Evolutionary conservation across 1,139 yeast genomes (phyloP).

Genomic region (Tardiomyces digboiensis): DNA sequence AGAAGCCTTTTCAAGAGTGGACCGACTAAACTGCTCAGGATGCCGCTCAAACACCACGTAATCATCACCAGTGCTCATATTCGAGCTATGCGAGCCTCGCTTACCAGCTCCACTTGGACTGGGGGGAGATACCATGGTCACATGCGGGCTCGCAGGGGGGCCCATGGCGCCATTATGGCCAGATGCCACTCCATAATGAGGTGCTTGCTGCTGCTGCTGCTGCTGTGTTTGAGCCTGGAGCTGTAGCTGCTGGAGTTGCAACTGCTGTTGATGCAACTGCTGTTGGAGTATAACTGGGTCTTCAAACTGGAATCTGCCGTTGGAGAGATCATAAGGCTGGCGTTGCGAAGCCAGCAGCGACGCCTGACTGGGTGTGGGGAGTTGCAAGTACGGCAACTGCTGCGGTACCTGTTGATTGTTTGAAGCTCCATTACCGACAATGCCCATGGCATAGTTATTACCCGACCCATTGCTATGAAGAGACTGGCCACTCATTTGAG

Average conservation of each 20-base stretch:
- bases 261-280: slow-evolving; percentile 12
- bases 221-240: slow-evolving; percentile 8
- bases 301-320: slow-evolving; percentile 1
- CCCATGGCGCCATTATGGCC: slow-evolving; percentile 5
- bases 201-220: slow-evolving; percentile 10
- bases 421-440: no score
- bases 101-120: not conserved
- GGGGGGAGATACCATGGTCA: not conserved
- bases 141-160: slow-evolving; percentile 1
- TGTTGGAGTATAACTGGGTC: slow-evolving; percentile 5
- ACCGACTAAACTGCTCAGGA: slow-evolving; percentile 56
- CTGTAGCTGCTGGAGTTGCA: slow-evolving; percentile 6
- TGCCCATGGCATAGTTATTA: not conserved
- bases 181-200: slow-evolving; percentile 4
- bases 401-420: slow-evolving; percentile 2
- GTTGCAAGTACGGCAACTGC: slow-evolving; percentile 15
- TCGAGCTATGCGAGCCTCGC: not conserved
- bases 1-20: slow-evolving; percentile 54
- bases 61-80: slow-evolving; percentile 12
- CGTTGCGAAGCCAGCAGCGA: slow-evolving; percentile 15
- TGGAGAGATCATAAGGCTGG: slow-evolving; percentile 7
- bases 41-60: slow-evolving; percentile 78
- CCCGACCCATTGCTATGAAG: slow-evolving; percentile 1
- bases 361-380: slow-evolving; percentile 20
- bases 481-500: slow-evolving; percentile 12